Evolutionary conservation across 2,329 filamentous ascomycete genomes (phyloP).

Genomic region (Colletotrichum tropicale): DNA sequence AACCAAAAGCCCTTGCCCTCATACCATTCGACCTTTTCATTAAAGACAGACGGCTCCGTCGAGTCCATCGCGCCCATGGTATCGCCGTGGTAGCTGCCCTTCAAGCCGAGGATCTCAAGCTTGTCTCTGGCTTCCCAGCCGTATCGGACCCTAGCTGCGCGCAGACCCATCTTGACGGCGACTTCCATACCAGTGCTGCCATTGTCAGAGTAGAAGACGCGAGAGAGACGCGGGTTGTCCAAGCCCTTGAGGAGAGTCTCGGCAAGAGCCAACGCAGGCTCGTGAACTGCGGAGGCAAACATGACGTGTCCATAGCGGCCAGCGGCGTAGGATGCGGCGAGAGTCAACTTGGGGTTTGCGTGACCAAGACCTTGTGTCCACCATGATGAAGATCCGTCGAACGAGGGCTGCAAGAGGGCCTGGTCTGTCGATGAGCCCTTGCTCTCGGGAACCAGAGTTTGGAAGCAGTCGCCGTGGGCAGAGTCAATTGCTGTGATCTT

Average conservation of each 20-base stretch:
- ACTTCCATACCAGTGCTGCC: slow-evolving; percentile 85
- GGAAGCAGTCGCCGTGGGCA: slow-evolving; percentile 79
- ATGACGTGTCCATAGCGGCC: slow-evolving; percentile 88
- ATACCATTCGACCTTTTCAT: slow-evolving; percentile 89
- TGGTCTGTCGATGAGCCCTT: background rate
- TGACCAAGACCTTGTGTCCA: slow-evolving; percentile 91
- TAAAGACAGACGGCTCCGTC: slow-evolving; percentile 77
- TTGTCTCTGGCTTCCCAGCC: slow-evolving; percentile 63
- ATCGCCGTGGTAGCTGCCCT: slow-evolving; percentile 85
- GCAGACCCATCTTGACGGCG: slow-evolving; percentile 82
- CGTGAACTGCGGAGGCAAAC: slow-evolving; percentile 82
- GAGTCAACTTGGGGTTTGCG: slow-evolving; percentile 71
- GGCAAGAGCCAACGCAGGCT: slow-evolving; percentile 75
- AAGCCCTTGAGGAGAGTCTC: slow-evolving; percentile 65
- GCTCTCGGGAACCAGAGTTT: slow-evolving; percentile 46
- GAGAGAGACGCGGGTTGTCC: slow-evolving; percentile 67
- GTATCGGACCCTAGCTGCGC: slow-evolving; percentile 70
- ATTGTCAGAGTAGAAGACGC: slow-evolving; percentile 85
- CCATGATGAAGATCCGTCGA: slow-evolving; percentile 88
- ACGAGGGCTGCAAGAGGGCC: slow-evolving; percentile 64
- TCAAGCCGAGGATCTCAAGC: slow-evolving; percentile 74
- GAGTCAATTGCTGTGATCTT: slow-evolving; percentile 81
- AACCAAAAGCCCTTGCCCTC: slow-evolving; percentile 81
- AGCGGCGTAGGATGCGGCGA: slow-evolving; percentile 80
- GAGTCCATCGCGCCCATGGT: slow-evolving; percentile 90